These are phyloP conservation scores for Carex parvula DNA, from an alignment of 176 grass and related monocot species.

Conservation along the genomic window DNA sequence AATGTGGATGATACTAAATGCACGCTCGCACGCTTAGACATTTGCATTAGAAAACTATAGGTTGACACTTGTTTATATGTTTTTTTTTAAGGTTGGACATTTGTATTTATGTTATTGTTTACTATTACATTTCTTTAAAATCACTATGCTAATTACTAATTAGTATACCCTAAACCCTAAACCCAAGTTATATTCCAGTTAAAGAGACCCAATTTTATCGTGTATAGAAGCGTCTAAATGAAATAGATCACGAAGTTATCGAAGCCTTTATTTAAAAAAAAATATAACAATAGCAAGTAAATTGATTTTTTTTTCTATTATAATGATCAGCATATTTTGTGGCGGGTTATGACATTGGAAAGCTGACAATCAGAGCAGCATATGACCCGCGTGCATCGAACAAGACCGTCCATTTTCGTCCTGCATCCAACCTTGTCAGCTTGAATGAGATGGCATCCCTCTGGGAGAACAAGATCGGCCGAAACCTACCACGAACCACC, in stretches of 20 bases:
- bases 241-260: no score
- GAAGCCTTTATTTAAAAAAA: no score
- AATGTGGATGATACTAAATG: background rate
- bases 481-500: conserved; percentile 44
- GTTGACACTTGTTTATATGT: background rate
- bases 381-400: conserved; percentile 49
- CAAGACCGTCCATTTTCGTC: conserved; percentile 66
- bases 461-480: conserved; percentile 71
- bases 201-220: no score
- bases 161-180: no score
- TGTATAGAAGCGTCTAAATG: background rate
- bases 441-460: conserved; percentile 69
- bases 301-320: background rate
- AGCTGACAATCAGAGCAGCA: conserved; percentile 54
- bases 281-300: background rate
- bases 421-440: conserved; percentile 43
- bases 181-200: no score
- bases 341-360: conserved; percentile 66
- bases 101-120: background rate
- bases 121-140: background rate
- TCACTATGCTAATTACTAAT: background rate
- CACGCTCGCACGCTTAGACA: background rate
- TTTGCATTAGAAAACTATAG: background rate
- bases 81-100: background rate
- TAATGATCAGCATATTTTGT: conserved; percentile 56